phyloP scores from a whole-genome alignment of 495 filamentous ascomycete species.

The Aspergillus leporis region DNA sequence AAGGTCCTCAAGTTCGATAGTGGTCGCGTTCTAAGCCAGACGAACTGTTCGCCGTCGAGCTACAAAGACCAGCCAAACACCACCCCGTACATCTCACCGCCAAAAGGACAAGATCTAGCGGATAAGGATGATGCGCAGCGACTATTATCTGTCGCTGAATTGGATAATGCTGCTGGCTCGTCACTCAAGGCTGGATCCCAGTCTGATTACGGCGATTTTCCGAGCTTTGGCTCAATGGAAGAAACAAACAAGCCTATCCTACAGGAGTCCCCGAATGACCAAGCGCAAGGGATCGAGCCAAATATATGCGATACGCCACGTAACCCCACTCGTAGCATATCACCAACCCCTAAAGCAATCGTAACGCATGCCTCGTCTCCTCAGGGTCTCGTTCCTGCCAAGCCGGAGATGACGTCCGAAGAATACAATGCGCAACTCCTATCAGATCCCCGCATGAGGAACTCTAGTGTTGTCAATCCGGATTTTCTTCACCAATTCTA shows the following conservation, averaged over 20 bases:
- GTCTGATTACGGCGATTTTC: conserved; percentile 50
- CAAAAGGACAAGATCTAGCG: conserved; percentile 35
- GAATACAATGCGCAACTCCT: conserved; percentile 86
- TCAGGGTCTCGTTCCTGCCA: conserved; percentile 22
- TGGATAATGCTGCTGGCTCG: not conserved
- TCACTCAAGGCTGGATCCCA: conserved; percentile 20
- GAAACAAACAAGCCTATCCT: conserved; percentile 10
- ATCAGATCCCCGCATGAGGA: conserved; percentile 76
- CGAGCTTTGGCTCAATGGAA: conserved; percentile 36
- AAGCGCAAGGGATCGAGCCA: not conserved
- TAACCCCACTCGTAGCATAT: not conserved
- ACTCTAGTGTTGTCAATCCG: conserved; percentile 84
- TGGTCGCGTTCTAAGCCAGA: conserved; percentile 66
- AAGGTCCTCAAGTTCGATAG: conserved; percentile 75
- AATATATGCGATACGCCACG: not conserved
- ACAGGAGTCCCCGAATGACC: not conserved
- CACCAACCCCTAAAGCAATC: conserved; percentile 1
- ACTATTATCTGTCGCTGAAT: not conserved
- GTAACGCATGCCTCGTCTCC: conserved; percentile 3
- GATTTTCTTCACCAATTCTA: conserved; percentile 94
- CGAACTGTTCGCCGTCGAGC: conserved; percentile 50
- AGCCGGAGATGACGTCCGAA: conserved; percentile 70
- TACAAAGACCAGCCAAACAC: conserved; percentile 75
- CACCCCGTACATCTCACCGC: conserved; percentile 78
- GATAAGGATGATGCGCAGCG: not conserved